Conservation (phyloP, 352 stramenopile genomes). For the Globisporangium paroecandrum region DNA sequence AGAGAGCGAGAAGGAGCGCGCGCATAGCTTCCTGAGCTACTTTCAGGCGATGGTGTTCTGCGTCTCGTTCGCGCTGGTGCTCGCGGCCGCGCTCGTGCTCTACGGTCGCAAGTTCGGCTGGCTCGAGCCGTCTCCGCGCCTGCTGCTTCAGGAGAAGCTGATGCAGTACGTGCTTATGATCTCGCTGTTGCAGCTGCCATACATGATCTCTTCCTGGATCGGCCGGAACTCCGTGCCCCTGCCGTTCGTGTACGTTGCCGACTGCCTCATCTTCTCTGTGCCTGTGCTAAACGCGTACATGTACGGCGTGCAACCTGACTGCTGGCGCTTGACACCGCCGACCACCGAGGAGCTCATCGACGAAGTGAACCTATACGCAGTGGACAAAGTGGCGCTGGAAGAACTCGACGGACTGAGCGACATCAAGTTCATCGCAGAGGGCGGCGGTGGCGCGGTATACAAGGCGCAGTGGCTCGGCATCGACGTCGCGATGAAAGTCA, state of each 20-base stretch:
- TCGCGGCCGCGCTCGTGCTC: slow-evolving; percentile 28
- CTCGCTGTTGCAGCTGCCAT: slow-evolving; percentile 48
- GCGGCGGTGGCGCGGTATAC: slow-evolving; percentile 56
- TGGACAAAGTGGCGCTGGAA: slow-evolving; percentile 26
- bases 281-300: slow-evolving; percentile 60
- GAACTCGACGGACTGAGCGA: slow-evolving; percentile 20
- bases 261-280: slow-evolving; percentile 54
- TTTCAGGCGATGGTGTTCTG: slow-evolving; percentile 41
- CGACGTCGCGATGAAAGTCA: slow-evolving; percentile 67
- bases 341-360: slow-evolving; percentile 14
- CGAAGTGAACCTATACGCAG: slow-evolving; percentile 13
- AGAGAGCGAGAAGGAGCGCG: slow-evolving; percentile 17
- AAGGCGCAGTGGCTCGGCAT: slow-evolving; percentile 77
- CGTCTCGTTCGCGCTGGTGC: slow-evolving; percentile 36
- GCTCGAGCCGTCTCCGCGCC: slow-evolving; percentile 33
- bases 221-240: slow-evolving; percentile 22
- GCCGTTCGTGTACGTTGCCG: slow-evolving; percentile 31
- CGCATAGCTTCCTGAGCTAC: slow-evolving; percentile 23
- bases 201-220: slow-evolving; percentile 32
- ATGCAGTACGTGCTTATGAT: slow-evolving; percentile 27
- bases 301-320: slow-evolving; percentile 55
- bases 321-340: slow-evolving; percentile 25
- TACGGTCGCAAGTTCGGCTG: slow-evolving; percentile 43
- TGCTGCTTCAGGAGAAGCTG: slow-evolving; percentile 37
- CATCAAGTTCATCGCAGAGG: slow-evolving; percentile 46